phyloP scores from a whole-genome alignment of 139 green algal species.

The Trebouxia sp. region DNA sequence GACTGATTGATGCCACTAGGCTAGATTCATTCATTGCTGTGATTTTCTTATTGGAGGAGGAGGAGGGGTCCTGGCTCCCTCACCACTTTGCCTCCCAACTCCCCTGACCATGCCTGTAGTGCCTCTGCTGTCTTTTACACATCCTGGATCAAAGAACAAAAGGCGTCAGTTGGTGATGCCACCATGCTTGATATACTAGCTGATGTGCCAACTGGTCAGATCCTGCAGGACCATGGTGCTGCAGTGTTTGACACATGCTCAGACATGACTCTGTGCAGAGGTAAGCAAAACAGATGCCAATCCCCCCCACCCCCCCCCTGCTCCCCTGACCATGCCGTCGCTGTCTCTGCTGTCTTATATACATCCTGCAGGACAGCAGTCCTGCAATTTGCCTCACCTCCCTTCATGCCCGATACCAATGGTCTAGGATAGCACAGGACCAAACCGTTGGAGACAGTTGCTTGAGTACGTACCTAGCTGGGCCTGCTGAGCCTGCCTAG shows the following conservation, averaged over 20 bases:
- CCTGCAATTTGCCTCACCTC: too few relatives aligned
- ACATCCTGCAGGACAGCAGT: conserved; percentile 80
- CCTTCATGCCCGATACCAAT: too few relatives aligned
- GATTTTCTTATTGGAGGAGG: conserved; percentile 70
- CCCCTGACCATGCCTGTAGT: conserved; percentile 64
- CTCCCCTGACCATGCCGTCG: conserved; percentile 65
- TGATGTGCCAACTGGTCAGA: conserved; percentile 63
- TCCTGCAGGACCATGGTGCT: conserved; percentile 53
- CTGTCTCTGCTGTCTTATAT: conserved; percentile 80
- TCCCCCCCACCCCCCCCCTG: conserved; percentile 57
- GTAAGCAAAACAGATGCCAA: conserved; percentile 56
- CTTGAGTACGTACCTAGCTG: too few relatives aligned
- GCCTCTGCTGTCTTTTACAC: conserved; percentile 84
- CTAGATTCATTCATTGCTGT: background rate
- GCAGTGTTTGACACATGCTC: too few relatives aligned
- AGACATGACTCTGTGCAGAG: too few relatives aligned
- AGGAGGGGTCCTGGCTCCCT: conserved; percentile 53
- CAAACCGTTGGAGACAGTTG: too few relatives aligned
- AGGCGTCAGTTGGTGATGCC: background rate
- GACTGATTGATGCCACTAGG: background rate
- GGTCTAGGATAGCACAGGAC: too few relatives aligned
- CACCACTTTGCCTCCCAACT: conserved; percentile 61
- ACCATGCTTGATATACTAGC: background rate
- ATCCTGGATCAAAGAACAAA: conserved; percentile 46
- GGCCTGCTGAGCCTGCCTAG: too few relatives aligned